Evolutionary conservation across 352 stramenopile genomes (phyloP).

Genomic region (Phytopythium cucurbitacearum): DNA sequence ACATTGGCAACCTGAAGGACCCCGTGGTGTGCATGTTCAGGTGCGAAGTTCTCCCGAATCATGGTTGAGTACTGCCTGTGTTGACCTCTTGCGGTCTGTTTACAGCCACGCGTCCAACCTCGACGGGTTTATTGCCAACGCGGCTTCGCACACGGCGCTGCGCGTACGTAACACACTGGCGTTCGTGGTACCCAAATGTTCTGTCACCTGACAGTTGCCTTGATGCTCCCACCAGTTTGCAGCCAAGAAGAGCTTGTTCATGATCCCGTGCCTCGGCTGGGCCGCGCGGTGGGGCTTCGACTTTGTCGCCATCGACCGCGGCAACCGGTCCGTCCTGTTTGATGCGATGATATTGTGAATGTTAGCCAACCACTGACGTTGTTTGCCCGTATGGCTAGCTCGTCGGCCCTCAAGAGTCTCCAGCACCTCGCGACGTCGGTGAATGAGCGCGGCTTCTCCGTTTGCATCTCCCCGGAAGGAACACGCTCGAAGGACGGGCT

Average conservation of each 20-base stretch:
- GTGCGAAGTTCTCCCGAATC: constrained; percentile 15
- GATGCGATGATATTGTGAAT: background rate
- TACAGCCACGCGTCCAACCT: constrained; percentile 76
- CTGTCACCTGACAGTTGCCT: background rate
- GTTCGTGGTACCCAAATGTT: background rate
- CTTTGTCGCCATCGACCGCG: constrained; percentile 79
- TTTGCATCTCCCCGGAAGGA: constrained; percentile 81
- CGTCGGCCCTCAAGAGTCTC: constrained; percentile 59
- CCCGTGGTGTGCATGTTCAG: constrained; percentile 83
- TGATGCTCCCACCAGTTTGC: constrained; percentile 41
- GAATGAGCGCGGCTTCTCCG: constrained; percentile 65
- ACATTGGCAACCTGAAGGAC: constrained; percentile 49
- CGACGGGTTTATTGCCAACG: constrained; percentile 82
- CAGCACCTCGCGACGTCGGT: constrained; percentile 65
- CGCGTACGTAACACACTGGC: constrained; percentile 32
- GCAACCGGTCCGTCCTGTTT: constrained; percentile 37
- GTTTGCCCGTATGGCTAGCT: constrained; percentile 17
- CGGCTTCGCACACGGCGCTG: constrained; percentile 56
- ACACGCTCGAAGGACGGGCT: constrained; percentile 80
- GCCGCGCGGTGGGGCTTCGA: constrained; percentile 66
- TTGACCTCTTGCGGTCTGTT: constrained; percentile 1
- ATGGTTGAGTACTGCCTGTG: background rate
- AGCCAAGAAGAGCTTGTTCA: constrained; percentile 82
- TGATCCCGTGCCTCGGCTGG: constrained; percentile 78
- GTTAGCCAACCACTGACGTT: background rate